Evolutionary conservation across 768 basidiomycete species (phyloP).

Genomic region (Suillus subaureus): DNA sequence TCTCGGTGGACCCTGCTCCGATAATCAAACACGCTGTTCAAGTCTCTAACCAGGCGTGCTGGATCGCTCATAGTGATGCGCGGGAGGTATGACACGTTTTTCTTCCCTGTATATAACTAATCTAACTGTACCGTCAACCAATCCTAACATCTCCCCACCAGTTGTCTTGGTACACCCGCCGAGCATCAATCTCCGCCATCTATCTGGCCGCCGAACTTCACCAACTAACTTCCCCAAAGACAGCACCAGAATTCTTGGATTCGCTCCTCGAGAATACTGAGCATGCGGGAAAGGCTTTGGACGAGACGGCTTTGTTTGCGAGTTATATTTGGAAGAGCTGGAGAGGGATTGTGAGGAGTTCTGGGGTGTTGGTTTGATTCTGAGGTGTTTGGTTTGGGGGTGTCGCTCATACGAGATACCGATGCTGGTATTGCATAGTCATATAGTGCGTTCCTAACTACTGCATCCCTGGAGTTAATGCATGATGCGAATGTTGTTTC

Average conservation of each 20-base stretch:
- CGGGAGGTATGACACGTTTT: slow-evolving; percentile 49
- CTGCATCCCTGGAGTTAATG: not conserved
- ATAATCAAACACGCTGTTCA: slow-evolving; percentile 59
- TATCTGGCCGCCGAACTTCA: slow-evolving; percentile 84
- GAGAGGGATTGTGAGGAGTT: slow-evolving; percentile 71
- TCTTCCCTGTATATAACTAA: not conserved
- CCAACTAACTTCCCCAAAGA: slow-evolving; percentile 75
- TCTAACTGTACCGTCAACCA: not conserved
- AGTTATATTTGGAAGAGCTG: slow-evolving; percentile 54
- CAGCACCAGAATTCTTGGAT: slow-evolving; percentile 67
- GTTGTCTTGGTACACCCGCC: slow-evolving; percentile 73
- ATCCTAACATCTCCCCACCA: slow-evolving; percentile 24
- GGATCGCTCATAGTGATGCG: slow-evolving; percentile 52
- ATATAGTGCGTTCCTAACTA: not conserved
- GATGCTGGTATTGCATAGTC: not conserved
- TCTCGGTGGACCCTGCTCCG: slow-evolving; percentile 62
- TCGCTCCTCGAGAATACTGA: slow-evolving; percentile 56
- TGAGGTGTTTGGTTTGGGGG: not conserved
- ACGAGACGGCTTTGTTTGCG: slow-evolving; percentile 57
- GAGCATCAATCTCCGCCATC: slow-evolving; percentile 64
- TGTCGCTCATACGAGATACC: not conserved
- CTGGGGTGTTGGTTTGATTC: slow-evolving; percentile 42
- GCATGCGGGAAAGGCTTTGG: slow-evolving; percentile 45
- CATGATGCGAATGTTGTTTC: not conserved
- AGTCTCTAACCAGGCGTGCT: slow-evolving; percentile 75